Percentiles rank a stretch among this genome's conserved stretches.
These are phyloP conservation scores for Solanum ossicruentum DNA, from an alignment of 257 asterid species.

Conservation along the genomic window DNA sequence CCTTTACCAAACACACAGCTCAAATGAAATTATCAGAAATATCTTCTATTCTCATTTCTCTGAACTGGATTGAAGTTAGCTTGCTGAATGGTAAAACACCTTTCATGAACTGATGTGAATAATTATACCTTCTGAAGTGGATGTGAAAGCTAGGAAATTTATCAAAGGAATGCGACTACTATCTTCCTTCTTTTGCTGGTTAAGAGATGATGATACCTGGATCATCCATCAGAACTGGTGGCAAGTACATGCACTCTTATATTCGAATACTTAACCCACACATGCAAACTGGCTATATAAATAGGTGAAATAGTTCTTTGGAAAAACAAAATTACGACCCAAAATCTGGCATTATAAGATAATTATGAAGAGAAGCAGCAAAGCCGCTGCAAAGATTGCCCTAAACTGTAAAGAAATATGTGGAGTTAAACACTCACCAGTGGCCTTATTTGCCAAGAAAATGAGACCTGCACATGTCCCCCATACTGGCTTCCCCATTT, in stretches of 20 bases:
- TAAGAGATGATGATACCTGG: neutral
- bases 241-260: neutral
- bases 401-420: neutral
- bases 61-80: neutral
- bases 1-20: neutral
- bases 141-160: neutral
- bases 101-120: neutral
- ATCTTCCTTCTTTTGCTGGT: neutral
- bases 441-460: constrained; percentile 81
- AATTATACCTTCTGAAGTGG: neutral
- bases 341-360: neutral
- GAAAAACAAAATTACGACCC: neutral
- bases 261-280: neutral
- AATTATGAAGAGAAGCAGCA: neutral
- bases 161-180: neutral
- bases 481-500: constrained; percentile 95
- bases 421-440: constrained; percentile 28
- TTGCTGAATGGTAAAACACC: neutral
- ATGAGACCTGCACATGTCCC: constrained; percentile 99
- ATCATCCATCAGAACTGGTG: neutral
- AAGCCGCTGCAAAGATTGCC: neutral
- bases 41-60: neutral
- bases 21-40: neutral
- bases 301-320: neutral
- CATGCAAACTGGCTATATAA: neutral